Percentiles rank a stretch among this genome's conserved stretches.
phyloP scores from a whole-genome alignment of 495 filamentous ascomycete species.

The Daldinia caldariorum region DNA sequence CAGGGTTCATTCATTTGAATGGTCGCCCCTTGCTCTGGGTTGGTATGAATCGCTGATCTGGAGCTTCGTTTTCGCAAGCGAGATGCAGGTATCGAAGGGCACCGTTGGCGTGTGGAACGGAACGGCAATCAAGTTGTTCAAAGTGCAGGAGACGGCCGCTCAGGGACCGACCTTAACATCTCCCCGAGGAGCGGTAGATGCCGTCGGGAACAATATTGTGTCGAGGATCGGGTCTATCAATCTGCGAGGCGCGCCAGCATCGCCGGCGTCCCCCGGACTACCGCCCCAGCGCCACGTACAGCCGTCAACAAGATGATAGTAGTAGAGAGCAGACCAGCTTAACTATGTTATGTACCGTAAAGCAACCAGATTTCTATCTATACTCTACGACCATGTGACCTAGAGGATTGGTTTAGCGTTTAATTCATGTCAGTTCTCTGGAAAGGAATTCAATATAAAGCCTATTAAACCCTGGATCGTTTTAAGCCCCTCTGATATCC shows the following conservation, averaged over 20 bases:
- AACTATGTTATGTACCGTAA: conserved; percentile 2
- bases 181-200: conserved; percentile 92
- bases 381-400: conserved; percentile 4
- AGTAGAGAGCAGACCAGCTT: not conserved
- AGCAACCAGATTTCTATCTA: not conserved
- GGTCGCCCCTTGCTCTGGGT: conserved; percentile 89
- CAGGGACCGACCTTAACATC: conserved; percentile 82
- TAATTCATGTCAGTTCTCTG: conserved; percentile 25
- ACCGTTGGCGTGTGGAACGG: conserved; percentile 97
- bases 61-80: conserved; percentile 92
- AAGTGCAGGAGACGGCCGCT: conserved; percentile 83
- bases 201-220: conserved; percentile 91
- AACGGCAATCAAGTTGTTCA: conserved; percentile 86
- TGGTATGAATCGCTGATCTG: conserved; percentile 97
- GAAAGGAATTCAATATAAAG: conserved; percentile 30
- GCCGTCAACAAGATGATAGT: not conserved
- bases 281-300: conserved; percentile 39
- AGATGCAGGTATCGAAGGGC: conserved; percentile 87
- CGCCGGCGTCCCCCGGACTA: conserved; percentile 39
- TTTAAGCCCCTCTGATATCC: conserved; percentile 1
- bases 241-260: conserved; percentile 49
- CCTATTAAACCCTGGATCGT: conserved; percentile 7
- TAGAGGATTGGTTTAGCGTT: conserved; percentile 15
- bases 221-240: conserved; percentile 84
- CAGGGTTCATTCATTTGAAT: conserved; percentile 91